phyloP scores from a whole-genome alignment of 805 yeast species.

The Pichia manshurica region DNA sequence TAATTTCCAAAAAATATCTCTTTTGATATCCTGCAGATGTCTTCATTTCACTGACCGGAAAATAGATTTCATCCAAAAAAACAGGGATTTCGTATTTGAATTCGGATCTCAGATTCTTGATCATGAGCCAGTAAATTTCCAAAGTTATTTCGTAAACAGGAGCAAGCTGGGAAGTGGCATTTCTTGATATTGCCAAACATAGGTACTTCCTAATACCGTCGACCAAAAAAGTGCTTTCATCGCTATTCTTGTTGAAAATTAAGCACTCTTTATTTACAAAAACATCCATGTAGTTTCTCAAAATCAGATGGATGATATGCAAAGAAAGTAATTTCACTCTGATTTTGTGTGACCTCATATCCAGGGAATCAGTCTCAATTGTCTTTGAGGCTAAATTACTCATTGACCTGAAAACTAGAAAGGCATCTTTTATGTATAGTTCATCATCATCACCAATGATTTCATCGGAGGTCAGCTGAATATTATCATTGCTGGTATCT shows the following conservation, averaged over 20 bases:
- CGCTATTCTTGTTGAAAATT: slow-evolving; percentile 44
- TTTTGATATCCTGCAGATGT: slow-evolving; percentile 91
- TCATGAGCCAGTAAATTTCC: slow-evolving; percentile 88
- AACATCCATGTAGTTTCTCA: slow-evolving; percentile 78
- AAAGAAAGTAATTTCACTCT: slow-evolving; percentile 86
- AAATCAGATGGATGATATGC: slow-evolving; percentile 79
- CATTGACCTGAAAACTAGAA: slow-evolving; percentile 88
- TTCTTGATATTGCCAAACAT: slow-evolving; percentile 76
- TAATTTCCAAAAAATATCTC: slow-evolving; percentile 73
- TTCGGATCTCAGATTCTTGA: slow-evolving; percentile 76
- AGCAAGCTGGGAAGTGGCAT: slow-evolving; percentile 86
- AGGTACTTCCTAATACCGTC: slow-evolving; percentile 81
- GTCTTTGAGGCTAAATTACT: slow-evolving; percentile 85
- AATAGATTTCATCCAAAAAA: slow-evolving; percentile 84
- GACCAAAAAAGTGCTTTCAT: slow-evolving; percentile 56
- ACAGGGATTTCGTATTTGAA: slow-evolving; percentile 94
- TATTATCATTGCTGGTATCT: slow-evolving; percentile 47
- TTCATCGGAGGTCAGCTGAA: slow-evolving; percentile 41
- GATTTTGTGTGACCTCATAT: slow-evolving; percentile 86
- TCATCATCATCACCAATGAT: slow-evolving; percentile 55
- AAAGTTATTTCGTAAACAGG: slow-evolving; percentile 88
- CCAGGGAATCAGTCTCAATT: slow-evolving; percentile 68
- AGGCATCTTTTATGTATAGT: slow-evolving; percentile 80
- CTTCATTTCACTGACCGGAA: slow-evolving; percentile 89
- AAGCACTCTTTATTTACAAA: slow-evolving; percentile 57